Conservation (phyloP, 495 filamentous ascomycete species). For the Sabuloglossum arenarium region DNA sequence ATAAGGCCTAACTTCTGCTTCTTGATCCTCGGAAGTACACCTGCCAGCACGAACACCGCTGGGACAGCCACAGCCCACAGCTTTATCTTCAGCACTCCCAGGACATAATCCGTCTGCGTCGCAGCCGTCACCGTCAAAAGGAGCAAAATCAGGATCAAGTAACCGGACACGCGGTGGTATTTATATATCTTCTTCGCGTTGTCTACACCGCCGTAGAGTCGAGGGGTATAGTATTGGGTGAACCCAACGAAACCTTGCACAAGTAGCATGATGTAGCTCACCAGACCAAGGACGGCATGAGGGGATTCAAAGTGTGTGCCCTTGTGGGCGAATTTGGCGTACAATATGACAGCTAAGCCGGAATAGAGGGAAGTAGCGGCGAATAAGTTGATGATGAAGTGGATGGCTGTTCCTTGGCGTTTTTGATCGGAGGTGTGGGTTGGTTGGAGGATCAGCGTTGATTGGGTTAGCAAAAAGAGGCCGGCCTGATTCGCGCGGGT, state of each 20-base stretch:
- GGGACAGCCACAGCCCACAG: constrained; percentile 49
- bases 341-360: constrained; percentile 58
- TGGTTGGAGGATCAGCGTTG: constrained; percentile 71
- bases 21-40: constrained; percentile 59
- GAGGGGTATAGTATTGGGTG: constrained; percentile 52
- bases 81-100: constrained; percentile 39
- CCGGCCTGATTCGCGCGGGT: constrained; percentile 21
- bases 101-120: constrained; percentile 49
- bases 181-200: constrained; percentile 71
- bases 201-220: constrained; percentile 52
- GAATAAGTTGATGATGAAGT: constrained; percentile 43
- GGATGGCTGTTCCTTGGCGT: constrained; percentile 41
- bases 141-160: constrained; percentile 45
- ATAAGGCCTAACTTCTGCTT: constrained; percentile 58
- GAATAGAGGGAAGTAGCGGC: constrained; percentile 38
- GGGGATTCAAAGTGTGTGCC: constrained; percentile 49
- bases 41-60: constrained; percentile 36
- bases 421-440: constrained; percentile 62
- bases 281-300: constrained; percentile 61
- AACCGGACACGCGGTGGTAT: constrained; percentile 68
- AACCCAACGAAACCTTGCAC: constrained; percentile 61
- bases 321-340: constrained; percentile 48
- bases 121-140: constrained; percentile 56
- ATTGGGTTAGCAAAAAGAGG: constrained; percentile 52
- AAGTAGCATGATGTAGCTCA: constrained; percentile 49